Evolutionary conservation across 768 basidiomycete species (phyloP).

Genomic region (Lactarius indigo): DNA sequence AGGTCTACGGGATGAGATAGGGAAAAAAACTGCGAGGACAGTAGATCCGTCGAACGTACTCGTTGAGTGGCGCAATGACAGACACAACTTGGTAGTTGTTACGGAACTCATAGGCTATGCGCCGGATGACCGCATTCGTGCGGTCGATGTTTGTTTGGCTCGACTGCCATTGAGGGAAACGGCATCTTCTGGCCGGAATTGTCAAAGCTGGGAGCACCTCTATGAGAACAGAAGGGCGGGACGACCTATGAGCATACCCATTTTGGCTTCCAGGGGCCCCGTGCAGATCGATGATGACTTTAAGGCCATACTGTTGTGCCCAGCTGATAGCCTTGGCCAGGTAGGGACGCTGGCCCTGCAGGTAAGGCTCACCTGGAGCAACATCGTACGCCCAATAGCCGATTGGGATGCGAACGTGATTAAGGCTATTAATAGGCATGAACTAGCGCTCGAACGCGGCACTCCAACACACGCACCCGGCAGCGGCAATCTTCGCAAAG

Average conservation of each 20-base stretch:
- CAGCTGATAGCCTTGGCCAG: constrained; percentile 63
- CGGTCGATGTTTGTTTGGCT: constrained; percentile 62
- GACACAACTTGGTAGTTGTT: constrained; percentile 53
- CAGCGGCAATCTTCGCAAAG: constrained; percentile 68
- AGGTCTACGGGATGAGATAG: constrained; percentile 44
- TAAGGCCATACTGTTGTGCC: constrained; percentile 68
- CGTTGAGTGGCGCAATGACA: constrained; percentile 73
- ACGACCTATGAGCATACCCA: constrained; percentile 43
- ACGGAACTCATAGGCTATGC: constrained; percentile 56
- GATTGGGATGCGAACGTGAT: constrained; percentile 80
- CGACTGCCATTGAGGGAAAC: constrained; percentile 67
- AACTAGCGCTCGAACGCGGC: neutral
- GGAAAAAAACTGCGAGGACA: neutral
- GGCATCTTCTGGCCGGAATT: constrained; percentile 69
- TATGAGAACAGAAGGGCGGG: neutral
- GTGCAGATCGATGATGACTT: constrained; percentile 71
- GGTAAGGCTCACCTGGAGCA: constrained; percentile 70
- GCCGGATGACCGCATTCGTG: constrained; percentile 61
- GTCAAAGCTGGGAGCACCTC: constrained; percentile 48
- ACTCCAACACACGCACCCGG: constrained; percentile 48
- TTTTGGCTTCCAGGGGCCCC: constrained; percentile 84
- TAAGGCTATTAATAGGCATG: constrained; percentile 47
- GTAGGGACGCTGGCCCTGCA: constrained; percentile 73
- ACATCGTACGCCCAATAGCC: constrained; percentile 92
- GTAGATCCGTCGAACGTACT: constrained; percentile 41